Base-by-base conservation (phyloP, 192 early-diverging fungal genomes). In the Podila horticola region DNA sequence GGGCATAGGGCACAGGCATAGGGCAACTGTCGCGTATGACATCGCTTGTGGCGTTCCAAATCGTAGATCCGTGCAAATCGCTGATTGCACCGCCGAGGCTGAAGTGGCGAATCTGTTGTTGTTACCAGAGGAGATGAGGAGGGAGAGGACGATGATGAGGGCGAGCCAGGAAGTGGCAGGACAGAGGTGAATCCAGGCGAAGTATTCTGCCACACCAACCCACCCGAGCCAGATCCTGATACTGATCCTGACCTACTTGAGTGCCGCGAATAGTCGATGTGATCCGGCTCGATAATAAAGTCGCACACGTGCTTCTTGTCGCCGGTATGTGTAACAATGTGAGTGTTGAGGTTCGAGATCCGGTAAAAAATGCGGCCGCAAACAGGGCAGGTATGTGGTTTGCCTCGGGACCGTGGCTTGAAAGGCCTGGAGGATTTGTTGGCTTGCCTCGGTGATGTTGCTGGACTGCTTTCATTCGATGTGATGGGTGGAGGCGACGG, bases 51-150 rank as follows among this genome's bases (percentile, higher is more conserved):
- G 19, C 50, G 17, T 17, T 52, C 50, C 17, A 52, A 22, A 22
- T 52, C 50, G 50, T 52, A 52, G n/a, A 52, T 52, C 50, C 50
- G 17, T 9, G 50, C 50, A 52, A 52, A 52, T 22, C 50, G 6
- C 50, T 52, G 50, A 9, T 52, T 52, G 50, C 50, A 52, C 50
- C 50, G 50, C 50, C 50, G 50, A n/a, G 50, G 50, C 15, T 52
- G 50, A 22, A 52, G 50, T 1, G 17, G 17, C 20, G 50, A 17
- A 52, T 5, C 5, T 22, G n/a, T 52, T 22, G 50, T 22, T n/a
- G n/a, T 22, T 52, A 19, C 4, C 50, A 22, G 11, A 5, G 50
- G n/a, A n/a, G 20, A n/a, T n/a, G 50, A 52, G 4, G 50, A 6
- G 50, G 50, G 0, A 22, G 50, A n/a, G 20, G 50, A 52, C 4